Evolutionary conservation across 352 stramenopile genomes (phyloP), one percentile per base, ranked within the genome.

Genomic region (Phytophthora tubulina): DNA sequence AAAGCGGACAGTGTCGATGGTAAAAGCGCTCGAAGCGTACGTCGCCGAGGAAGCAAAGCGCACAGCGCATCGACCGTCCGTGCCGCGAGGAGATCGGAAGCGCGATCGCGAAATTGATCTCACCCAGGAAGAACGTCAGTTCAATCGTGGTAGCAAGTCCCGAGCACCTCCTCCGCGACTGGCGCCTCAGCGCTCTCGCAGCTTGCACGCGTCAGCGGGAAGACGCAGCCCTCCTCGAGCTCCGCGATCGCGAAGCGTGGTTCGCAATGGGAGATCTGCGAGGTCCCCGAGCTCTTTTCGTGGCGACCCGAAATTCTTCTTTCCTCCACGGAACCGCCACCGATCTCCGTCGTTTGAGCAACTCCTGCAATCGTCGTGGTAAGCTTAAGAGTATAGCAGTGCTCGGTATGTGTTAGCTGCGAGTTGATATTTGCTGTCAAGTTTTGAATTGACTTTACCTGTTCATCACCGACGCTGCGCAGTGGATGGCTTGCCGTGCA

Each of bases 11-110:
- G 14, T 13, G 3, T 5, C 5, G 21, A 65, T 56, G 57, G 21
- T 27, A 27, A 27, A 27, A 27, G 21, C 21, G 21, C 30, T 56
- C 17, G 33, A 56, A 32, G 44, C 17, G 58, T 80, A 69, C 52
- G 15, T 64, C 5, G 35, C n/a, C 35, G 45, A 55, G 10, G 11
- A 3, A 14, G 45, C 31, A 13, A 42, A 13, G 2, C 54, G 11
- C 9, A 36, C 52, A 21, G 39, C 54, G 21, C 3, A 56, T 56
- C 32, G 31, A 42, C 31, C 15, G 32, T 56, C 49, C 48, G 17
- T 41, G 54, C 42, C 30, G 15, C 54, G 31, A 44, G 31, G n/a
- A 15, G 55, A 36, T 31, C 6, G 41, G 33, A 45, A 52, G 31
- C n/a, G 55, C 0, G 35, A 49, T 2, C 42, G 42, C 27, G 55